Evolutionary conservation across 1,284 basidiomycete species (phyloP), one percentile per base, ranked within the genome.

Genomic region (Moniliella sp.): DNA sequence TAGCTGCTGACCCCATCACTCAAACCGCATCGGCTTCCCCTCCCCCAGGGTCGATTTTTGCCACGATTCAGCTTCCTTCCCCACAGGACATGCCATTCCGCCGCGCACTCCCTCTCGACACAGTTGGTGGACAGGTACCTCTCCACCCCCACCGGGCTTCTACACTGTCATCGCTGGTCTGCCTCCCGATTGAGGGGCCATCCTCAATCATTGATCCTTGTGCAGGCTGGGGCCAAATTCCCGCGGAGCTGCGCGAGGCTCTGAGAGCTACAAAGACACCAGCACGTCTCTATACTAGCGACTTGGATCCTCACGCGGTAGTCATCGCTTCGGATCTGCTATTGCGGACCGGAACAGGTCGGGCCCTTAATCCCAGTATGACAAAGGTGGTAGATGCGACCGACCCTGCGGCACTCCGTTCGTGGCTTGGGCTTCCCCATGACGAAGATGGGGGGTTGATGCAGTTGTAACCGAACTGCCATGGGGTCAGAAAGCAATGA

Each of bases 381-480:
- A 12, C 12, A 9, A 11, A 10, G 13, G 12, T 3, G 18, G 13
- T 32, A n/a, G 30, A 35, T 25, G 18, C 15, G 2, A 16, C 34
- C n/a, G 29, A 35, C 8, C 5, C 19, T 4, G 13, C 15, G 17
- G 34, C 28, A 12, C 7, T 25, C 4, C 5, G 13, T 12, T 4
- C 14, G 2, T 33, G 33, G n/a, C 9, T 33, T 31, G 31, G 31
- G 15, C 17, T 23, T 3, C 12, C 12, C 7, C 13, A 27, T n/a
- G n/a, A n/a, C n/a, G n/a, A n/a, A n/a, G n/a, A n/a, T n/a, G n/a
- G 14, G 5, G 19, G 26, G 8, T 33, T 10, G 32, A 36, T 14
- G 31, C 27, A 11, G 4, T 35, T 18, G 15, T 32, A 4, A 25
- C 16, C 4, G 36, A 39, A 18, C 30, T 39, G 8, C 36, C 36